phyloP scores from a whole-genome alignment of 352 stramenopile genomes.

The Phytophthora foliorum region DNA sequence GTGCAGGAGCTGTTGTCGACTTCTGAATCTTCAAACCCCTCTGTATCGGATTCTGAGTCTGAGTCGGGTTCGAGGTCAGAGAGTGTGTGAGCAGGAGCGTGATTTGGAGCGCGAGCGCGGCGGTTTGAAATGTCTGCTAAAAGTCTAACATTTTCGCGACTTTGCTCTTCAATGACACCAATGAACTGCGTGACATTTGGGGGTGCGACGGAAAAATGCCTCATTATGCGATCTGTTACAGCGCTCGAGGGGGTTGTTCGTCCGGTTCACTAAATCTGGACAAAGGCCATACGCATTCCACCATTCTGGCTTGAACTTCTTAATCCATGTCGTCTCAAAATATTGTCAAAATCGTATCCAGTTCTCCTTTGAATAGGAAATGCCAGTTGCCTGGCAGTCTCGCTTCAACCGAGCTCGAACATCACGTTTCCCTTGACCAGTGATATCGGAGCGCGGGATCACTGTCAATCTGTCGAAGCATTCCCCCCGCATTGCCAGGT shows the following conservation, averaged over 20 bases:
- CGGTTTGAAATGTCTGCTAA: slow-evolving; percentile 16
- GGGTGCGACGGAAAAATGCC: not conserved
- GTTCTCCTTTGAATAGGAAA: slow-evolving; percentile 3
- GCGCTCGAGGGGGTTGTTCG: not conserved
- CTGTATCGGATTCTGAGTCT: not conserved
- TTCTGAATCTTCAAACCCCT: too few relatives aligned
- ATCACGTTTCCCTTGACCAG: not conserved
- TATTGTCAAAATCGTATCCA: slow-evolving; percentile 14
- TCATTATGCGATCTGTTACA: not conserved
- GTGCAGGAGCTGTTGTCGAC: too few relatives aligned
- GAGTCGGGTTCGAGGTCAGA: slow-evolving; percentile 3
- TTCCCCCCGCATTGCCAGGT: not conserved
- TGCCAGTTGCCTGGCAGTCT: not conserved
- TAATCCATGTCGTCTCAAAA: slow-evolving; percentile 16
- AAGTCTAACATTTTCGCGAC: slow-evolving; percentile 6
- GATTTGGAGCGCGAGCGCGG: not conserved
- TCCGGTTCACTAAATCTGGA: not conserved
- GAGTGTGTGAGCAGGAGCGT: not conserved
- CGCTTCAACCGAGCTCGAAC: slow-evolving; percentile 2
- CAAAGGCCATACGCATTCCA: too few relatives aligned
- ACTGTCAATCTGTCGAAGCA: slow-evolving; percentile 7
- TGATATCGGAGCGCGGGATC: not conserved
- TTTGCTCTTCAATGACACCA: slow-evolving; percentile 12
- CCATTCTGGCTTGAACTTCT: slow-evolving; percentile 4
- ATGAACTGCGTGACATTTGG: too few relatives aligned